Evolutionary conservation across 345 rosid species (phyloP), one percentile per base, ranked within the genome.

Genomic region (Dipteronia sinensis): DNA sequence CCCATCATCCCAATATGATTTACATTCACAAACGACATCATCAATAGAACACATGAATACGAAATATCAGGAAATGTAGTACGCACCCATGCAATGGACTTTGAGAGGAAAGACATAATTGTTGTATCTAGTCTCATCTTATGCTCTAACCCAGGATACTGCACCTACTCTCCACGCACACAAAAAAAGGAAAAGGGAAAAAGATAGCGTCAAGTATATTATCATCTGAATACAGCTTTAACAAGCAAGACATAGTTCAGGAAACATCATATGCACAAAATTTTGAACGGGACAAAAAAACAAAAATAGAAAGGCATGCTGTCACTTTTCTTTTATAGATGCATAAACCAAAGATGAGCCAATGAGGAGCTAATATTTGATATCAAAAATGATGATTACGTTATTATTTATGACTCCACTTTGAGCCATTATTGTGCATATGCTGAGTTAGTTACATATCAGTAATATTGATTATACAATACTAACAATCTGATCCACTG

Each of bases 71-170:
- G 72, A 76, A 40, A 71, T 63, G 51, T 15, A 75, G 56, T 44
- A 51, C 53, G 20, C 77, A 94, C 97, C 97, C 90, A 84, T 62
- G 87, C 78, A 44, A 88, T 88, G 16, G 88, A 86, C 74, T 85
- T 88, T n/a, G 97, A 90, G 69, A 95, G 93, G 83, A 90, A 82
- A 27, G 90, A 86, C 97, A 95, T 91, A 53, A 89, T 88, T 81
- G 79, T 81, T 69, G 82, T 88, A 87, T 95, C 98, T 67, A 93
- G 75, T 76, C 82, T 87, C 98, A 93, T 89, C 83, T 88, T 89
- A 76, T 72, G 81, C 83, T 85, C 87, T 74, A 95, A 81, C 67
- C 94, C 94, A 67, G 98, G 98, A 83, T 93, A 95, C 27, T 91
- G 98, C 77, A 95, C 95, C 98, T 94, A 79, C 73, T 46, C 4